Conservation (phyloP, 768 basidiomycete species). For the Pleurotus giganteus region DNA sequence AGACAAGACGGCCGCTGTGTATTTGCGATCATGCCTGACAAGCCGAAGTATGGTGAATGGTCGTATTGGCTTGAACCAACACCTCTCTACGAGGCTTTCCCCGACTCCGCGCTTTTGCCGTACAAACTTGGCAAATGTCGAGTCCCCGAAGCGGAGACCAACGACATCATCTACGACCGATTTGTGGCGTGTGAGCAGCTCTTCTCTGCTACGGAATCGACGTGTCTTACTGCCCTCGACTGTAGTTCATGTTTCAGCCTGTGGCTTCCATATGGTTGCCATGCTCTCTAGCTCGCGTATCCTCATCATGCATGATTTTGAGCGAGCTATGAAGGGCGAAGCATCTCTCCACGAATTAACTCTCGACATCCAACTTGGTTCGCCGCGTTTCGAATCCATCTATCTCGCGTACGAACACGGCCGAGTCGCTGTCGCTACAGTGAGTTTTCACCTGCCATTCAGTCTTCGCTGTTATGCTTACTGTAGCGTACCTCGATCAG, state of each 20-base stretch:
- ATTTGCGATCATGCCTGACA: conserved; percentile 39
- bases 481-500: conserved; percentile 18
- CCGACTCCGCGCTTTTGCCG: conserved; percentile 11
- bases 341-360: conserved; percentile 28
- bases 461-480: conserved; percentile 10
- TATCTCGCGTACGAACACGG: conserved; percentile 51
- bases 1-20: conserved; percentile 43
- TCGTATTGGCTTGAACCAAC: conserved; percentile 23
- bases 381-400: conserved; percentile 33
- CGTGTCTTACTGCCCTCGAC: neutral
- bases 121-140: neutral
- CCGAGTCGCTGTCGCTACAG: conserved; percentile 46
- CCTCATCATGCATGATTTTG: conserved; percentile 41
- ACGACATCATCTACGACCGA: conserved; percentile 31
- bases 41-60: conserved; percentile 32
- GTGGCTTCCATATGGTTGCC: conserved; percentile 46
- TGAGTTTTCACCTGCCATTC: conserved; percentile 20
- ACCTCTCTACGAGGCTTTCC: neutral
- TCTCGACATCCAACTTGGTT: conserved; percentile 40
- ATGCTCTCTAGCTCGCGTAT: conserved; percentile 38
- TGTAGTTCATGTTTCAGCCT: conserved; percentile 45
- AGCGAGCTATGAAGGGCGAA: conserved; percentile 28
- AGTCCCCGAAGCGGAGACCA: neutral
- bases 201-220: neutral
- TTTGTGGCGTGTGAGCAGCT: conserved; percentile 41